Percentiles rank a stretch among this genome's conserved stretches.
Conservation (phyloP, 2,329 filamentous ascomycete species). For the Beauveria australis region DNA sequence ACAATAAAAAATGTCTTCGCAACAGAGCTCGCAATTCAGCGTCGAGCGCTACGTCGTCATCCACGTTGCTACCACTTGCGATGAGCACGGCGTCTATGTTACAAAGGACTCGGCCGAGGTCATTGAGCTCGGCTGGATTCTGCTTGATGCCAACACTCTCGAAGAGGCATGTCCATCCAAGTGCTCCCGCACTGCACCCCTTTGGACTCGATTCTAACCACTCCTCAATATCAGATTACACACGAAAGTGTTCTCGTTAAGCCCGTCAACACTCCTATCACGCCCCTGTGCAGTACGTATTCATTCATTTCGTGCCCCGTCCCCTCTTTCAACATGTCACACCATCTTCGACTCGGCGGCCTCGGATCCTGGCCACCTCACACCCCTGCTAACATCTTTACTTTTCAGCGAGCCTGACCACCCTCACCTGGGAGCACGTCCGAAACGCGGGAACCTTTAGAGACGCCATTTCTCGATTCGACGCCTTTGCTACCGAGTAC, state of each 20-base stretch:
- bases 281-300: constrained; percentile 92
- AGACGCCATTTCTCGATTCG: constrained; percentile 92
- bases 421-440: constrained; percentile 97
- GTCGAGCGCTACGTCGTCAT: constrained; percentile 97
- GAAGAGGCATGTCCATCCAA: constrained; percentile 63
- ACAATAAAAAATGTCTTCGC: constrained; percentile 28
- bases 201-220: not conserved
- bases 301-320: constrained; percentile 10
- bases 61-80: constrained; percentile 96
- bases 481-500: constrained; percentile 87
- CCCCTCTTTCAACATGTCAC: constrained; percentile 5
- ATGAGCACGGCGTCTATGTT: constrained; percentile 98
- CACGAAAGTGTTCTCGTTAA: constrained; percentile 96
- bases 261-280: constrained; percentile 97
- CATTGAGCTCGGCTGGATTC: constrained; percentile 97
- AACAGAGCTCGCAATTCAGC: constrained; percentile 50
- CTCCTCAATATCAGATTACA: constrained; percentile 57
- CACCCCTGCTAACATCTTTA: constrained; percentile 8
- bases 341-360: not conserved
- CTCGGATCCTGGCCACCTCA: not conserved
- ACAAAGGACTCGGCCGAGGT: constrained; percentile 99
- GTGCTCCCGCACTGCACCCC: not conserved
- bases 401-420: constrained; percentile 80
- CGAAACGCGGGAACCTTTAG: constrained; percentile 95
- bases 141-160: constrained; percentile 82